Evolutionary conservation across 2,329 filamentous ascomycete species (phyloP), one percentile per base, ranked within the genome.

Genomic region (Rhytidhysteron rufulum): DNA sequence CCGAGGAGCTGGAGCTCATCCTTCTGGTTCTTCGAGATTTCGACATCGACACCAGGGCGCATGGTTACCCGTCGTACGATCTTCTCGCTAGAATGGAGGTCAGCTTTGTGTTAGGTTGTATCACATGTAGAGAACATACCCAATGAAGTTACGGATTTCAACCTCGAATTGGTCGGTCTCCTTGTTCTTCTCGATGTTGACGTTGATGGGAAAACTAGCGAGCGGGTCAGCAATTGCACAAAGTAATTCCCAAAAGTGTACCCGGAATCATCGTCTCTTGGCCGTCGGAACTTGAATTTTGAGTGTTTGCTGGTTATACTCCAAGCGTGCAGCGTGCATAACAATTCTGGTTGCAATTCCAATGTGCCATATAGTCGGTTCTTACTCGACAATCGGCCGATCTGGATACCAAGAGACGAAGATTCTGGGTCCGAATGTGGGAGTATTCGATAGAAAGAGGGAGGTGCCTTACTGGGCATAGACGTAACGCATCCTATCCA

Each of bases 141-240:
- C 61, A 44, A 65, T 59, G 57, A 63, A 63, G 62, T 63, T 91
- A 85, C 93, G 85, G 80, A 98, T 97, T 85, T 98, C 93, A 68
- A 98, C 87, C 75, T 95, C 86, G 70, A 68, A 86, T 62, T 84
- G 75, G 60, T 84, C 90, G 52, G 88, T 93, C 78, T 97, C 93
- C 67, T 73, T 71, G 82, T 91, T 91, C 86, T 96, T 90, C 66
- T 95, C 89, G 60, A 98, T 75, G 82, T 96, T 97, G 79, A 98
- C 91, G 83, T 98, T 98, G 88, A 98, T 98, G 76, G 93, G 93
- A 72, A 98, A 98, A 85, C 57, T 60, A 32, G n/a, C n/a, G n/a
- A n/a, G n/a, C n/a, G n/a, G n/a, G n/a, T n/a, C n/a, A n/a, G n/a
- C n/a, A n/a, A n/a, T n/a, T n/a, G n/a, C n/a, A n/a, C n/a, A n/a